Evolutionary conservation across 768 basidiomycete species (phyloP).

Genomic region (Naganishia friedmannii): DNA sequence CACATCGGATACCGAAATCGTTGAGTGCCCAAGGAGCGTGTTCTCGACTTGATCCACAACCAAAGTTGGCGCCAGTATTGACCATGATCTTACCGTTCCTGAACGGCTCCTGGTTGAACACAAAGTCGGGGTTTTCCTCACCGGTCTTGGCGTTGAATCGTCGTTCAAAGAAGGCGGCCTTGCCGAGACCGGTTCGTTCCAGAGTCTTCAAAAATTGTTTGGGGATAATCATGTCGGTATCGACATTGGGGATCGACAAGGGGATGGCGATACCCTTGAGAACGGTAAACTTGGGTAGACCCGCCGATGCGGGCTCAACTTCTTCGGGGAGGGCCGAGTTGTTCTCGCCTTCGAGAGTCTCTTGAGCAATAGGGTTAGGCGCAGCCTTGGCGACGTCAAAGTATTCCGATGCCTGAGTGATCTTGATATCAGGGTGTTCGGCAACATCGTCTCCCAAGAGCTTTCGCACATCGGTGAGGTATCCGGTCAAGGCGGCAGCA

Average conservation of each 20-base stretch:
- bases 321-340: constrained; percentile 35
- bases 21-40: constrained; percentile 70
- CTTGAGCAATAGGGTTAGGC: constrained; percentile 45
- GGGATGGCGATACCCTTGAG: constrained; percentile 75
- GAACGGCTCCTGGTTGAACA: constrained; percentile 77
- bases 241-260: constrained; percentile 77
- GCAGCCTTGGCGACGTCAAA: constrained; percentile 66
- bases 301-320: constrained; percentile 47
- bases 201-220: constrained; percentile 91
- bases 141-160: constrained; percentile 74
- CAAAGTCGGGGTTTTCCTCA: constrained; percentile 71
- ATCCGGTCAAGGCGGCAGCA: constrained; percentile 80
- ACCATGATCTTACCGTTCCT: constrained; percentile 73
- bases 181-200: constrained; percentile 79
- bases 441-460: constrained; percentile 60
- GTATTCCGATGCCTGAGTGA: constrained; percentile 70
- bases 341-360: constrained; percentile 41
- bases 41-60: constrained; percentile 84
- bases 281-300: constrained; percentile 63
- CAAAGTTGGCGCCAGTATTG: constrained; percentile 83
- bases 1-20: constrained; percentile 83
- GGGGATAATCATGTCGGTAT: constrained; percentile 92
- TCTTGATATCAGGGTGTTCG: constrained; percentile 61
- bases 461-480: constrained; percentile 79
- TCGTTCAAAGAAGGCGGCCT: constrained; percentile 76